Evolutionary conservation across 257 asterid genomes (phyloP), one percentile per base, ranked within the genome.

Genomic region (Penstemon newberryi): DNA sequence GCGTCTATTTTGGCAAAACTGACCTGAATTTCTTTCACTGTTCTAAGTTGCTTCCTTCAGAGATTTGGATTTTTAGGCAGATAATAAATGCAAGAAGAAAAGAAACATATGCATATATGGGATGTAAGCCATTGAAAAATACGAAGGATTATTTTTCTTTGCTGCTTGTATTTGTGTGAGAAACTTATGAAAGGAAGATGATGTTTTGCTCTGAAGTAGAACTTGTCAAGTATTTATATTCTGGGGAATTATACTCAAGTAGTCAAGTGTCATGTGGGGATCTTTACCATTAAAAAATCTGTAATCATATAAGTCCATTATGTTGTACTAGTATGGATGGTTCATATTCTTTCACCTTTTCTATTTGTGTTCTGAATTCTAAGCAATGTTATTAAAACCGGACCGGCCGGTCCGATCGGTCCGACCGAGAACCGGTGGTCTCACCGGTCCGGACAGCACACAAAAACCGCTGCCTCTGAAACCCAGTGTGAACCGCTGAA

Each of bases 1-100:
- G 50, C 66, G 13, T 65, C 67, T 40, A 36, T 41, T 52, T 66
- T 65, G 40, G 46, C 59, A 7, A 73, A 73, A 58, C 56, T 63
- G 59, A 43, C 36, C 33, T 64, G 55, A 9, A 38, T 59, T 42
- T 74, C 63, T 60, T 50, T 70, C 67, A 56, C 6, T 39, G 41
- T 70, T 62, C 78, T 81, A 42, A 76, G 66, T 53, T 77, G 82
- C 95, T 85, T 70, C 84, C 87, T 58, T 82, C 83, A 3, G 82
- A 15, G 44, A 59, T 33, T 61, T 49, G 86, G 65, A 66, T 41
- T n/a, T 5, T 68, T 67, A 70, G 75, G 72, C 60, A 51, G 54
- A 55, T 51, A 42, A 69, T 62, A 9, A 74, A 18, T 40, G 75
- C 78, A 63, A 89, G 69, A 68, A 81, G 71, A 86, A 67, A 73